Base-by-base conservation (phyloP, 768 basidiomycete species). In the Coprinopsis sp. region DNA sequence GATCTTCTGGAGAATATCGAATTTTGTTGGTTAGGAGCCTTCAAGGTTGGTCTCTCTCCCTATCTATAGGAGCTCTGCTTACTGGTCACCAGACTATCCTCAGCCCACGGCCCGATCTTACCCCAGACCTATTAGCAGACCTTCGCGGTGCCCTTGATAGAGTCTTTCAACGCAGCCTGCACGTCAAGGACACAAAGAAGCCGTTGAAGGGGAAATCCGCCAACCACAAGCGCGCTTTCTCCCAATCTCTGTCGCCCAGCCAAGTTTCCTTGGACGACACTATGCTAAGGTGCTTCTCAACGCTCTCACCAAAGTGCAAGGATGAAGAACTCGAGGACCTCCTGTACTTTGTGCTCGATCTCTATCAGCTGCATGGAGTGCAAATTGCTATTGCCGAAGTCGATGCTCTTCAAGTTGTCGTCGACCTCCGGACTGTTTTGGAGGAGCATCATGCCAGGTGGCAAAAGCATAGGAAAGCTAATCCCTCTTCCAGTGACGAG, bases 291-390 rank as follows among this genome's bases (percentile, higher is more conserved):
- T 91, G 91, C 62, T 91, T 99, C 59, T 83, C 90, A 1, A 82
- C 82, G 0, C 68, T 99, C 2, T 82, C 88, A 2, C 81, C 89
- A 0, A 80, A 81, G 56, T 91, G 88, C 55, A 78, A 80, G 25
- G 89, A 95, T 55, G 95, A 99, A 60, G 96, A 99, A 59, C 71
- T 97, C 7, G 96, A 98, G 62, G 96, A 99, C 60, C 70, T 97
- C 27, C 79, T 91, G 2, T 97, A 93, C 61, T 97, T 95, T 67
- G 75, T 97, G 25, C 72, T 98, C 19, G 96, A 97, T 58, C 73
- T 96, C 0, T 95, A 95, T 60, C 92, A 95, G 59, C 89, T 95
- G 66, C 85, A 93, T 51, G 94, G 95, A 1, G 76, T 91, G 2
- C 83, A 86, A 0, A 79, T 98, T 21, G 91, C 91, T 0, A 81